Conservation (phyloP, 768 basidiomycete species). For the Rickenella mellea region DNA sequence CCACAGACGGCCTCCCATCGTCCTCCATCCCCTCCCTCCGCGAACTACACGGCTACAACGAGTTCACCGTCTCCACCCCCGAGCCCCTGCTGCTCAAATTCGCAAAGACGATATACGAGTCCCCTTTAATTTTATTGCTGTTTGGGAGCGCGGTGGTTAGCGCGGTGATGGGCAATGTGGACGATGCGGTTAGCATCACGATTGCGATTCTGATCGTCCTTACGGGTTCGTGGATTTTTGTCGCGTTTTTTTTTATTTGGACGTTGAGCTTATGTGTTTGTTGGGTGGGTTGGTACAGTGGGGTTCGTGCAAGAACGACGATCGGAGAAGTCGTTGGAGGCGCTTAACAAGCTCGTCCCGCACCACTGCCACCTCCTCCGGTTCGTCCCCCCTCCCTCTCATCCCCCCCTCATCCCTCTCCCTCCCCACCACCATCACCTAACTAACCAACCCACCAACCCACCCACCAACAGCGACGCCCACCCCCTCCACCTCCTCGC, state of each 20-base stretch:
- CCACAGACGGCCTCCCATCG: constrained; percentile 50
- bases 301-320: constrained; percentile 94
- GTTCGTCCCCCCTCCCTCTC: constrained; percentile 12
- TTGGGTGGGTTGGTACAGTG: too few relatives aligned
- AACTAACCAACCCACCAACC: too few relatives aligned
- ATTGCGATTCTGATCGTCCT: constrained; percentile 89
- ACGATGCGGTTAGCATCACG: constrained; percentile 90
- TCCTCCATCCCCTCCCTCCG: constrained; percentile 56
- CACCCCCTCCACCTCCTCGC: constrained; percentile 75
- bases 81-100: constrained; percentile 84
- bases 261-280: constrained; percentile 2
- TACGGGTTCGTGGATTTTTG: constrained; percentile 51
- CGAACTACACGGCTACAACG: constrained; percentile 78
- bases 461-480: too few relatives aligned
- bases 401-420: constrained; percentile 2
- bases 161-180: constrained; percentile 88
- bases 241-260: not conserved
- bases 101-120: constrained; percentile 91
- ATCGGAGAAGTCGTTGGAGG: constrained; percentile 90
- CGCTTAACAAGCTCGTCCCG: constrained; percentile 92
- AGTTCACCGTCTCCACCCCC: constrained; percentile 78
- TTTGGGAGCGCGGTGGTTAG: constrained; percentile 87
- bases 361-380: constrained; percentile 92
- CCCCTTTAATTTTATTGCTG: constrained; percentile 81
- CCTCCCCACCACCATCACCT: too few relatives aligned